phyloP scores from a whole-genome alignment of 208 protist genomes.

The Naegleria fowleri region DNA sequence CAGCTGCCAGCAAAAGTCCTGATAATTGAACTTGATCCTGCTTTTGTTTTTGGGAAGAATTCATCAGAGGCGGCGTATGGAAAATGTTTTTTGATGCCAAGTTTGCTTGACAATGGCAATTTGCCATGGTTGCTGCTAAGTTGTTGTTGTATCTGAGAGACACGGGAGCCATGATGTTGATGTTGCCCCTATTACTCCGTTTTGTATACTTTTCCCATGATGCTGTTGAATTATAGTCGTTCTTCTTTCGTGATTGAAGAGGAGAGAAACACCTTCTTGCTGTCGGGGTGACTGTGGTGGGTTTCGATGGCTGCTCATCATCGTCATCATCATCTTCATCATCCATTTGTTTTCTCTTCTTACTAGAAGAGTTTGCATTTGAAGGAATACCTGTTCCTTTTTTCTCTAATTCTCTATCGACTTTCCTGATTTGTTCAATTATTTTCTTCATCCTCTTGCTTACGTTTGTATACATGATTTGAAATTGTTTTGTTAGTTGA shows the following conservation, averaged over 20 bases:
- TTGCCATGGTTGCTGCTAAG: background rate
- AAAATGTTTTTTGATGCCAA: background rate
- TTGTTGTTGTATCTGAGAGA: background rate
- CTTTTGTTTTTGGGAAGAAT: background rate
- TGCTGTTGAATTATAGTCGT: background rate
- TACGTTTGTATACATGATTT: background rate
- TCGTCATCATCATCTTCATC: background rate
- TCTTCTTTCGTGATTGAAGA: background rate
- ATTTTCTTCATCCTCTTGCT: conserved; percentile 9
- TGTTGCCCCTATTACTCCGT: background rate
- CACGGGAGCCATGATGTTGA: background rate
- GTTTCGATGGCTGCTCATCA: background rate
- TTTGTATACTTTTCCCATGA: conserved; percentile 1
- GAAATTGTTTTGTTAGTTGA: conserved; percentile 7
- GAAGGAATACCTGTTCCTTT: background rate
- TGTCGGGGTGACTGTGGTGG: background rate
- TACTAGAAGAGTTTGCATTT: background rate
- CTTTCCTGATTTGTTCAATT: conserved; percentile 3
- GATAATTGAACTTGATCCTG: background rate
- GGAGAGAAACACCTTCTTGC: background rate
- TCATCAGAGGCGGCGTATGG: background rate
- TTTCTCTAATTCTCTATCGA: conserved; percentile 1
- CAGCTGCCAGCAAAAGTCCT: background rate
- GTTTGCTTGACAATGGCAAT: background rate
- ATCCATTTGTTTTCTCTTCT: background rate